Base-by-base conservation (phyloP, 2,329 filamentous ascomycete species). In the Xylaria polymorpha region DNA sequence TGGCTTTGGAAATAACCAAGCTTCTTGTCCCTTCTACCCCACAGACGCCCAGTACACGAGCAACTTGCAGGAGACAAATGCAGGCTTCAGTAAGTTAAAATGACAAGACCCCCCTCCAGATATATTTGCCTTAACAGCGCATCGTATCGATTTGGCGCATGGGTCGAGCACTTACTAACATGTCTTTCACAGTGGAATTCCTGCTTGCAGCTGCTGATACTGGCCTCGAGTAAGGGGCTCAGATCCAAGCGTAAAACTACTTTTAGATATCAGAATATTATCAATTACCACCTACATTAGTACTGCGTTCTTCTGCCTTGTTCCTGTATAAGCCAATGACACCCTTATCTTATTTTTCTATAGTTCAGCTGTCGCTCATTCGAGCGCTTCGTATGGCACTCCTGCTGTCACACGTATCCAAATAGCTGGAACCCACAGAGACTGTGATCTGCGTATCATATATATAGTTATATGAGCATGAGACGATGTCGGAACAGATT, bases 11-110 rank as follows among this genome's bases (percentile, higher is more conserved):
- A 81, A 81, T 66, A 64, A 70, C 9, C 68, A 69, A 35, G 76
- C 74, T 2, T 76, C 74, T 3, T 81, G 81, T 58, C 79, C 80
- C 0, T 87, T 86, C 68, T 87, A 87, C 69, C 84, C 84, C 0
- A 81, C 80, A 1, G 73, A 75, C 1, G 72, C 77, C 43, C 78
- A 81, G 75, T 85, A 85, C 71, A 81, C 82, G 68, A 68, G 75
- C 61, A 85, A 81, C 70, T 76, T 86, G 71, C 77, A 80, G 46
- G 83, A 86, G 76, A 82, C 82, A 14, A 80, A 77, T 2, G 80
- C 82, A 4, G 85, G 81, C 0, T 81, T 86, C 73, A 86, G 68
- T 68, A 70, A 68, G 65, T 68, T 18, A 53, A 29, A 1, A 3
- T 22, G 10, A 22, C n/a, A 6, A 43, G 29, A 59, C 0, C 15